phyloP scores from a whole-genome alignment of 108 stramenopile genomes.

The Fragilariopsis cylindrus region DNA sequence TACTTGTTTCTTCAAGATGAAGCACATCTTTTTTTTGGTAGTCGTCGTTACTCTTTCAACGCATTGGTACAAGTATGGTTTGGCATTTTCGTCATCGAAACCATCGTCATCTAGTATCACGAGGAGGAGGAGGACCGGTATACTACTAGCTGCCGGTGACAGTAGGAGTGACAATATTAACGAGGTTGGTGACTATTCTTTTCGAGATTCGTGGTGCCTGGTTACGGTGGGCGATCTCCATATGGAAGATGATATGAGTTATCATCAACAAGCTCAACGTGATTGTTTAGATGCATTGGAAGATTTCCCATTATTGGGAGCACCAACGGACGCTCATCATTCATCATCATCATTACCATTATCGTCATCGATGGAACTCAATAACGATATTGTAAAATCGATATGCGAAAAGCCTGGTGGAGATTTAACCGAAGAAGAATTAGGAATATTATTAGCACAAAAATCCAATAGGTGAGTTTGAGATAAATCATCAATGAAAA shows the following conservation, averaged over 20 bases:
- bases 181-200: neutral
- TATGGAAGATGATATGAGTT: slow-evolving; percentile 42
- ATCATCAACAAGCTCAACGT: slow-evolving; percentile 30
- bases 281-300: slow-evolving; percentile 28
- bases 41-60: too few relatives aligned
- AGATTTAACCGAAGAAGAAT: slow-evolving; percentile 21
- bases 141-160: neutral
- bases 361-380: neutral
- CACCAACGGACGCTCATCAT: neutral
- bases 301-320: slow-evolving; percentile 12
- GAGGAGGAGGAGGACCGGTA: neutral
- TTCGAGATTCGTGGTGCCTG: slow-evolving; percentile 27
- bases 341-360: neutral
- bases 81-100: neutral
- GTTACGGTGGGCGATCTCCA: slow-evolving; percentile 38
- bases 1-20: too few relatives aligned
- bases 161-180: neutral
- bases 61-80: too few relatives aligned
- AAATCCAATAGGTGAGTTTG: slow-evolving; percentile 1
- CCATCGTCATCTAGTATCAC: neutral
- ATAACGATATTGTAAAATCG: neutral
- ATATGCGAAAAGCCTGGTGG: slow-evolving; percentile 21
- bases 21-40: too few relatives aligned
- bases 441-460: slow-evolving; percentile 22
- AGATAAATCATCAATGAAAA: neutral